Evolutionary conservation across 1,139 yeast genomes (phyloP).

Genomic region (Sugiyamaella grinbergsii): DNA sequence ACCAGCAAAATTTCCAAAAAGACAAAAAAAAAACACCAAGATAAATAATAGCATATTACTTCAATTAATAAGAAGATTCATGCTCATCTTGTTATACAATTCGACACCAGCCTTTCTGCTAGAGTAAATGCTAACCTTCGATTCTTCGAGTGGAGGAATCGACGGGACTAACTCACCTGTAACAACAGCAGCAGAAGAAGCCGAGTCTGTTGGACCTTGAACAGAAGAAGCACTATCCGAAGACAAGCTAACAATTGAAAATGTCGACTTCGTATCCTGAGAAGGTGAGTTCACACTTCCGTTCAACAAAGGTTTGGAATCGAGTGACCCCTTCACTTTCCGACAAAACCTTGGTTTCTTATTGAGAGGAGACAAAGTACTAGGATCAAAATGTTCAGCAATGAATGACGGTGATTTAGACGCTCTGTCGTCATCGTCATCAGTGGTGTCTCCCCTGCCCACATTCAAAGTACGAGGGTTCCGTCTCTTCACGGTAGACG

Average conservation of each 20-base stretch:
- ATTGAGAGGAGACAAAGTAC: no score
- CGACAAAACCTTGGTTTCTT: no score
- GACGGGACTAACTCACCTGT: neutral
- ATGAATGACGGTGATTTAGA: neutral
- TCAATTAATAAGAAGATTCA: conserved; percentile 15
- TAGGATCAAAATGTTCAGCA: no score
- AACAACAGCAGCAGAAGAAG: neutral
- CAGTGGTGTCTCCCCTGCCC: neutral
- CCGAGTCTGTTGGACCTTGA: no score
- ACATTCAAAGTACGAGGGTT: neutral
- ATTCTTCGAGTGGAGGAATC: conserved; percentile 1
- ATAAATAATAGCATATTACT: neutral
- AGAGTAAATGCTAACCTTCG: conserved; percentile 4
- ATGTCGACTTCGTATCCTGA: no score
- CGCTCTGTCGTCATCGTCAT: neutral
- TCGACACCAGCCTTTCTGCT: conserved; percentile 3
- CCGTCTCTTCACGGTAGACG: neutral
- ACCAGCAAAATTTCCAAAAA: conserved; percentile 15
- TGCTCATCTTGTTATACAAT: conserved; percentile 17
- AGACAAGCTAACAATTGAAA: no score
- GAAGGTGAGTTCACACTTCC: no score
- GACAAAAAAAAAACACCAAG: conserved; percentile 2
- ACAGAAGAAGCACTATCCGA: neutral
- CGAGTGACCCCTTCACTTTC: no score
- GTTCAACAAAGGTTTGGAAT: no score